phyloP scores from a whole-genome alignment of 2,329 filamentous ascomycete genomes.

The Fusarium nurragi region DNA sequence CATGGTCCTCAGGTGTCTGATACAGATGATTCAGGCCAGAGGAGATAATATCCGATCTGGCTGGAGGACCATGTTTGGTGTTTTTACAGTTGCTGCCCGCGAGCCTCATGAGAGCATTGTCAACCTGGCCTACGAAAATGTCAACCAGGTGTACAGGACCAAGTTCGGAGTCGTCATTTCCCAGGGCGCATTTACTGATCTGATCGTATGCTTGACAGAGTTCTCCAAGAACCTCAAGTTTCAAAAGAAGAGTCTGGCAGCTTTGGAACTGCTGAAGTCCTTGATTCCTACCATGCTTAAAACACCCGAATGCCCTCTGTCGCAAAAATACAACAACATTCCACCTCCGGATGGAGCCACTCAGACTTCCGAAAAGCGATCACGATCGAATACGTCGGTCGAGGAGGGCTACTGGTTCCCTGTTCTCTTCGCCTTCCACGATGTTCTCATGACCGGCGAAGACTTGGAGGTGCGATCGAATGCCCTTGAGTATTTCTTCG shows the following conservation, averaged over 20 bases:
- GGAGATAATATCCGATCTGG: slow-evolving; percentile 97
- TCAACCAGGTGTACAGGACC: slow-evolving; percentile 93
- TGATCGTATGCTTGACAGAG: slow-evolving; percentile 95
- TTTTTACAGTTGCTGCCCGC: slow-evolving; percentile 93
- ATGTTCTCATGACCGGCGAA: slow-evolving; percentile 98
- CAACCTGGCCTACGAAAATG: slow-evolving; percentile 95
- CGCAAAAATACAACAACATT: slow-evolving; percentile 63
- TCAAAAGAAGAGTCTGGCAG: slow-evolving; percentile 97
- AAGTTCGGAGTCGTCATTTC: slow-evolving; percentile 96
- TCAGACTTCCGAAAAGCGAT: slow-evolving; percentile 58
- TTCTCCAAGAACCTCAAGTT: slow-evolving; percentile 99
- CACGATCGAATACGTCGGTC: slow-evolving; percentile 81
- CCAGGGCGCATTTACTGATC: slow-evolving; percentile 94
- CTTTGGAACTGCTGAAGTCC: slow-evolving; percentile 93
- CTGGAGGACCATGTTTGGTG: slow-evolving; percentile 99
- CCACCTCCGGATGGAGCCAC: slow-evolving; percentile 56
- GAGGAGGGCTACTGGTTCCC: slow-evolving; percentile 99
- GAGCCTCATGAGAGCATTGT: slow-evolving; percentile 97
- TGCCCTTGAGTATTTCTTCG: slow-evolving; percentile 96
- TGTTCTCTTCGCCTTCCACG: slow-evolving; percentile 96
- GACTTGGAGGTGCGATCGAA: slow-evolving; percentile 93
- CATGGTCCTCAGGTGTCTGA: slow-evolving; percentile 93
- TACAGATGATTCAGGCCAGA: slow-evolving; percentile 98
- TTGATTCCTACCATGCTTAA: slow-evolving; percentile 94
- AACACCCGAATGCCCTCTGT: slow-evolving; percentile 93